Evolutionary conservation across 139 green algal species (phyloP).

Genomic region (Coelastrella sp.): DNA sequence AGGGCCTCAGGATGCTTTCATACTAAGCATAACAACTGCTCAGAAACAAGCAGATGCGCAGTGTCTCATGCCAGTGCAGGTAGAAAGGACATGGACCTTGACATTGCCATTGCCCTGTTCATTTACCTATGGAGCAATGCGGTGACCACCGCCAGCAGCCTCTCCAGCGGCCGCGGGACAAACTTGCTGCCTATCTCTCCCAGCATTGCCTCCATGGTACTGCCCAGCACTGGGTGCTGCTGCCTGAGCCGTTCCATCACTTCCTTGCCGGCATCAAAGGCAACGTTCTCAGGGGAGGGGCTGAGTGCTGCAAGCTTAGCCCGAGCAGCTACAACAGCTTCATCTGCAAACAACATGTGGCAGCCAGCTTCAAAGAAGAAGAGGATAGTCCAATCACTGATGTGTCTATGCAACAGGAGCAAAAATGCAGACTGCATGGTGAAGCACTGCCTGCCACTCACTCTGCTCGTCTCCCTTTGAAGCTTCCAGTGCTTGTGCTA

Average conservation of each 20-base stretch:
- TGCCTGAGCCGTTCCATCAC: conserved; percentile 80
- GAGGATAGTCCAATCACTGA: not conserved
- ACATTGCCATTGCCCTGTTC: not conserved
- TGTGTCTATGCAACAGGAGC: not conserved
- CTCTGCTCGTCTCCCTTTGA: conserved; percentile 18
- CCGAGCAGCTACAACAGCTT: conserved; percentile 38
- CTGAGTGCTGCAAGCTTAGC: not conserved
- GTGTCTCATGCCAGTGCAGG: not conserved
- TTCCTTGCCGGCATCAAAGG: conserved; percentile 76
- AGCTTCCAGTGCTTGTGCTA: conserved; percentile 1
- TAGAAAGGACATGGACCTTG: not conserved
- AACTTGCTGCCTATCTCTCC: conserved; percentile 85
- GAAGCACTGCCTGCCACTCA: not conserved
- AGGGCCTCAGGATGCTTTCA: not conserved
- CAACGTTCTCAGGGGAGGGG: conserved; percentile 45
- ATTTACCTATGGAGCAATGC: conserved; percentile 91
- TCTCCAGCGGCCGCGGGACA: conserved; percentile 88
- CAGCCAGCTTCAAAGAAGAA: not conserved
- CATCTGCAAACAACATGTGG: conserved; percentile 1
- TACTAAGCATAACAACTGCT: not conserved
- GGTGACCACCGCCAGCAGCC: conserved; percentile 93
- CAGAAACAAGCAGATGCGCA: not conserved
- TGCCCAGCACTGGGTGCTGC: conserved; percentile 60
- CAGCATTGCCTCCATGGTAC: conserved; percentile 60
- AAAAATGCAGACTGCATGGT: not conserved